A percentile compares a stretch with the other conserved stretches of the same genome.
Conservation (phyloP, 345 rosid species). For the Anastatica hierochuntica region DNA sequence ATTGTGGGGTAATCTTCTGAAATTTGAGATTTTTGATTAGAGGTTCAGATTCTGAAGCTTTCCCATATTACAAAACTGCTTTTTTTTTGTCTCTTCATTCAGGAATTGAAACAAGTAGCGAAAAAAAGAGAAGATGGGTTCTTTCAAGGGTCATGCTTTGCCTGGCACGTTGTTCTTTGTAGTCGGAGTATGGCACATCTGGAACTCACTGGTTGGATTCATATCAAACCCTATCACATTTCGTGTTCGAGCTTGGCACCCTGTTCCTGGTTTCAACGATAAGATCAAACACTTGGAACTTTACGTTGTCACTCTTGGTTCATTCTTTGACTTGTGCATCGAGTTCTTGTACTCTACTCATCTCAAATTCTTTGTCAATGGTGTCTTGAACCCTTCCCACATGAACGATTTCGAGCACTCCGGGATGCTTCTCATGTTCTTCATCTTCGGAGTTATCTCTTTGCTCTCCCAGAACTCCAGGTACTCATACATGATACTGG, state of each 20-base stretch:
- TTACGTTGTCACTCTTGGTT: conserved; percentile 60
- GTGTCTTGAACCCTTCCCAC: conserved; percentile 73
- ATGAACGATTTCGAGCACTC: conserved; percentile 94
- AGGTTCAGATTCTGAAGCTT: neutral
- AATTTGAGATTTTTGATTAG: too few relatives aligned
- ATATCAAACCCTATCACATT: conserved; percentile 53
- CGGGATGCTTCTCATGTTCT: conserved; percentile 97
- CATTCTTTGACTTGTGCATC: conserved; percentile 69
- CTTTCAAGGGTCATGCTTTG: conserved; percentile 84
- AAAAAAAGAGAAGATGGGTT: conserved; percentile 59
- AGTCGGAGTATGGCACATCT: conserved; percentile 80
- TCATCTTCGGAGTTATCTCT: conserved; percentile 55
- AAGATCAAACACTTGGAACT: conserved; percentile 75
- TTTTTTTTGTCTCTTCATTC: neutral
- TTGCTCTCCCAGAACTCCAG: conserved; percentile 73
- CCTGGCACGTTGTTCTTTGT: conserved; percentile 77
- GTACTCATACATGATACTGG: too few relatives aligned
- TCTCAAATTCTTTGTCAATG: conserved; percentile 67
- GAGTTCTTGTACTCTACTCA: conserved; percentile 92
- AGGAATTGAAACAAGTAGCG: conserved; percentile 14
- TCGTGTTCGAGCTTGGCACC: conserved; percentile 76
- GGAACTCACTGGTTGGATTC: conserved; percentile 60
- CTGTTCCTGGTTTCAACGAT: conserved; percentile 73
- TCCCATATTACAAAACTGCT: neutral
- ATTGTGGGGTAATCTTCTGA: too few relatives aligned